Base-by-base conservation (phyloP, 306 rosid genomes). In the Vigna reflexopilosa region DNA sequence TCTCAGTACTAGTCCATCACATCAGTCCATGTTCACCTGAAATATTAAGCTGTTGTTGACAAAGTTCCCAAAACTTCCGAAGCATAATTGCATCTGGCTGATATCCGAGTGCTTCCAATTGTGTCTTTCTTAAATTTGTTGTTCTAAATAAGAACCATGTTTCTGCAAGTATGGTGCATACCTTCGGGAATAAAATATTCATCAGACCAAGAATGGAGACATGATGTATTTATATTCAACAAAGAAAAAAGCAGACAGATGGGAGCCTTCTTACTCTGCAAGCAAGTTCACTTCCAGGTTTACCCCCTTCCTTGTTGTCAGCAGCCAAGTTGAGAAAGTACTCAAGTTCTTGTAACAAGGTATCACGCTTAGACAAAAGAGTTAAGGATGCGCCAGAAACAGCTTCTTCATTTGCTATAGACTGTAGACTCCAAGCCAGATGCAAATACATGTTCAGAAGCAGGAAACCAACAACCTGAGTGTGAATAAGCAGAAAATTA, bases 391-490 rank as follows among this genome's bases (percentile, higher is more conserved):
- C 85, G 72, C 73, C 90, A 70, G 95, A 85, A 71, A 92, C 78
- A 58, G 79, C 73, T 77, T 88, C 91, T 79, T 80, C 83, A 54
- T 82, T 82, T 75, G 84, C 70, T 72, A 88, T 76, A 12, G 86
- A 84, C 34, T 89, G 89, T 69, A 95, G 82, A 83, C 80, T 82
- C 98, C 98, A 92, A 45, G 79, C 88, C 79, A 95, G 84, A 81
- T 92, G 83, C 72, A 92, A 26, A 89, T 83, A 75, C 90, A 88
- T 70, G 89, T 92, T 95, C 80, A 85, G 89, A 79, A 95, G 92
- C 80, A 95, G 90, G 88, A 89, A 95, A 76, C 87, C 80, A 77
- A 91, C 86, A 83, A 92, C 98, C 98, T 95, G 91, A 36, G 81
- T 36, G 47, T 73, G 62, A 66, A 87, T 28, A 64, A 74, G 55